Conservation (phyloP, 2,329 filamentous ascomycete genomes). For the Pseudogymnoascus sp. region DNA sequence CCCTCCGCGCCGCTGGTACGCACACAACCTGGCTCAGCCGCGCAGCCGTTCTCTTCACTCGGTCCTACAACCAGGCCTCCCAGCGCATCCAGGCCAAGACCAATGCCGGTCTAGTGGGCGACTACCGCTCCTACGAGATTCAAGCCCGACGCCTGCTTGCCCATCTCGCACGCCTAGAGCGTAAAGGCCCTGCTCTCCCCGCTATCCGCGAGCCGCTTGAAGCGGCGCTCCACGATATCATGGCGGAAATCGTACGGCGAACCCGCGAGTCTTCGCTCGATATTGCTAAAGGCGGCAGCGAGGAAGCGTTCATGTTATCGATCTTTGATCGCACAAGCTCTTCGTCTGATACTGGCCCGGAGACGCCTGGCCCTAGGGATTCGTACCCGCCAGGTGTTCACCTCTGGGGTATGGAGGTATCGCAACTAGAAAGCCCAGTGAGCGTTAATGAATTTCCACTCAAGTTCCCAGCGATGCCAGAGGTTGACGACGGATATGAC, state of each 20-base stretch:
- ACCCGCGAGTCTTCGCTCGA: slow-evolving; percentile 34
- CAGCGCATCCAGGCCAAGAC: slow-evolving; percentile 35
- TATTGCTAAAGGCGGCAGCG: slow-evolving; percentile 31
- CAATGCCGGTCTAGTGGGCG: slow-evolving; percentile 39
- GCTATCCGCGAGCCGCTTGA: slow-evolving; percentile 31
- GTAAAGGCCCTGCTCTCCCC: slow-evolving; percentile 27
- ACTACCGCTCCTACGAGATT: slow-evolving; percentile 44
- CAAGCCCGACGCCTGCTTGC: slow-evolving; percentile 40
- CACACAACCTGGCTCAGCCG: slow-evolving; percentile 41
- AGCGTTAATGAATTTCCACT: slow-evolving; percentile 13
- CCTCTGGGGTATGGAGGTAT: slow-evolving; percentile 22
- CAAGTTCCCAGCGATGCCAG: background rate
- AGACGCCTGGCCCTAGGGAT: slow-evolving; percentile 30
- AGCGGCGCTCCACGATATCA: slow-evolving; percentile 32
- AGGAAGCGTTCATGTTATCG: slow-evolving; percentile 32
- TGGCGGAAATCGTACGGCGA: slow-evolving; percentile 36
- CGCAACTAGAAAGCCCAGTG: slow-evolving; percentile 23
- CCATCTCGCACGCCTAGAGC: slow-evolving; percentile 35
- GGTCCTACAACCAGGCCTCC: slow-evolving; percentile 40
- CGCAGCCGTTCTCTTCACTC: slow-evolving; percentile 40
- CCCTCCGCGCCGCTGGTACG: slow-evolving; percentile 33
- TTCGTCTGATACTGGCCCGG: slow-evolving; percentile 39
- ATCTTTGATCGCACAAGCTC: slow-evolving; percentile 45
- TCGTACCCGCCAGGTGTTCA: slow-evolving; percentile 21
- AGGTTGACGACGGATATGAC: slow-evolving; percentile 1